Evolutionary conservation across 108 stramenopile genomes (phyloP).

Genomic region (Pseudonitzschia multistriata): DNA sequence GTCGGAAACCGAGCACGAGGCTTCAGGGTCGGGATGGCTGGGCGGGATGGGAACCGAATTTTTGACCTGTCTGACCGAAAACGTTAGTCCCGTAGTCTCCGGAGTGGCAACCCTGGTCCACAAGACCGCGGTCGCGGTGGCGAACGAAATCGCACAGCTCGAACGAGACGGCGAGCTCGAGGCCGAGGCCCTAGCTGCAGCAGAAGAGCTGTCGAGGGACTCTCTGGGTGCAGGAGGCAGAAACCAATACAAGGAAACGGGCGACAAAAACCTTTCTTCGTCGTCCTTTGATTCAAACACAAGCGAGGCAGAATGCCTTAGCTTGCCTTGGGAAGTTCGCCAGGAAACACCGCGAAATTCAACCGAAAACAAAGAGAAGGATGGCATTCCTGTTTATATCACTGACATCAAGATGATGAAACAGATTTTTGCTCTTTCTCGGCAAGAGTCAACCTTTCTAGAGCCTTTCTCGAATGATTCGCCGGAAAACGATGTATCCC

Average conservation of each 20-base stretch:
- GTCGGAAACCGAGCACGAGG: not conserved
- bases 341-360: not conserved
- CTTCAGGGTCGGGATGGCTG: conserved; percentile 34
- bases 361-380: conserved; percentile 1
- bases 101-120: conserved; percentile 43
- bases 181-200: not conserved
- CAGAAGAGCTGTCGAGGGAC: not conserved
- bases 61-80: conserved; percentile 28
- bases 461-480: conserved; percentile 24
- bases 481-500: not conserved
- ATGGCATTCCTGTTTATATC: conserved; percentile 19
- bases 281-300: conserved; percentile 7
- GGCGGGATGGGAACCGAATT: conserved; percentile 38
- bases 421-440: conserved; percentile 31
- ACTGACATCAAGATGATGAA: conserved; percentile 36
- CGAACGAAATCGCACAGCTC: conserved; percentile 54
- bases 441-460: conserved; percentile 33
- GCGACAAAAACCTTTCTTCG: not conserved
- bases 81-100: conserved; percentile 25
- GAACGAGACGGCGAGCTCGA: conserved; percentile 38
- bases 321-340: conserved; percentile 53
- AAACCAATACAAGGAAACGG: not conserved
- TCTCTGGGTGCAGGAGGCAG: not conserved
- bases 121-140: conserved; percentile 44
- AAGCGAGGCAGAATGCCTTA: conserved; percentile 11